phyloP scores from a whole-genome alignment of 2,329 filamentous ascomycete species.

The Fusarium stilboides region DNA sequence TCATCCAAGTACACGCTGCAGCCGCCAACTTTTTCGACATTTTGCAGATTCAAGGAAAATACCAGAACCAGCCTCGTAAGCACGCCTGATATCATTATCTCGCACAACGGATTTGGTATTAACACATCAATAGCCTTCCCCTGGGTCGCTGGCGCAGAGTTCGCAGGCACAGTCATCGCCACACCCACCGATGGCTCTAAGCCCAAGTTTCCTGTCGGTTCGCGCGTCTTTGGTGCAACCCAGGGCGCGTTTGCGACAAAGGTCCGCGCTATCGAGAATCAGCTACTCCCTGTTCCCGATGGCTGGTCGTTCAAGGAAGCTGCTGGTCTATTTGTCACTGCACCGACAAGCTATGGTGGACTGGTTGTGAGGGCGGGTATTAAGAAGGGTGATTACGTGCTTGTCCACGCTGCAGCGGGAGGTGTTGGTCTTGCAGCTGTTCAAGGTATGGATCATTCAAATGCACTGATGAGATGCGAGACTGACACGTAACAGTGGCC shows the following conservation, averaged over 20 bases:
- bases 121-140: slow-evolving; percentile 72
- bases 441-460: slow-evolving; percentile 66
- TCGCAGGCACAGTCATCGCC: slow-evolving; percentile 82
- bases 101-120: not conserved
- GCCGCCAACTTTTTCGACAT: slow-evolving; percentile 99
- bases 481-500: slow-evolving; percentile 69
- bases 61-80: slow-evolving; percentile 86
- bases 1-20: slow-evolving; percentile 87
- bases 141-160: slow-evolving; percentile 90
- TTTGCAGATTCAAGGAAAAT: slow-evolving; percentile 94
- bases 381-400: slow-evolving; percentile 85
- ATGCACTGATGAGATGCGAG: not conserved
- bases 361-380: slow-evolving; percentile 84
- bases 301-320: slow-evolving; percentile 90
- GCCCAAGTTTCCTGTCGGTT: slow-evolving; percentile 80
- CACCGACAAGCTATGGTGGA: slow-evolving; percentile 89
- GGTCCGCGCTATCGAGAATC: slow-evolving; percentile 75
- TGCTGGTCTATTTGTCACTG: slow-evolving; percentile 91
- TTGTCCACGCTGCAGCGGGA: slow-evolving; percentile 93
- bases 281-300: slow-evolving; percentile 80
- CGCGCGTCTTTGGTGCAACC: slow-evolving; percentile 86
- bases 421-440: slow-evolving; percentile 93
- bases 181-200: slow-evolving; percentile 68
- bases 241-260: slow-evolving; percentile 91
- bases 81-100: not conserved